These are phyloP conservation scores for Nyssa sinensis DNA, from an alignment of 148 eudicot species.

Conservation along the genomic window DNA sequence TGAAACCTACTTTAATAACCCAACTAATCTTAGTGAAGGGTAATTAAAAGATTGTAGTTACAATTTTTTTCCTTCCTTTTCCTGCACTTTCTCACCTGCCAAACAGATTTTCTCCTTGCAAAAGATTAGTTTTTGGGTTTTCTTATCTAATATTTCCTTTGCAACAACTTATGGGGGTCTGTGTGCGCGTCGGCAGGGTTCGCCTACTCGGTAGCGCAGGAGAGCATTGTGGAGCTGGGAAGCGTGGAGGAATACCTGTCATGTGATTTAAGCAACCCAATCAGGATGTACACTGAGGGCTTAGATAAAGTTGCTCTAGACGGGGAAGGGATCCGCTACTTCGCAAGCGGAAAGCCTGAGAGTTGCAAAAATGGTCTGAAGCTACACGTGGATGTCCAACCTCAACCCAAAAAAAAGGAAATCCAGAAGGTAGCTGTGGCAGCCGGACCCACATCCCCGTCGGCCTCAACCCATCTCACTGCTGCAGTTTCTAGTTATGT, in stretches of 20 bases:
- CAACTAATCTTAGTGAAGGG: too few relatives aligned
- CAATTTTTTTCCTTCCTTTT: too few relatives aligned
- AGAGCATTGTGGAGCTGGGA: constrained; percentile 64
- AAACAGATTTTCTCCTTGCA: too few relatives aligned
- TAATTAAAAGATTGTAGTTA: too few relatives aligned
- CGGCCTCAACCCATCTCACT: constrained; percentile 22
- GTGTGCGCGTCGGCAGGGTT: constrained; percentile 52
- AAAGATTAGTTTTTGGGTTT: too few relatives aligned
- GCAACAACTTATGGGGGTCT: not conserved
- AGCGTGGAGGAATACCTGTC: constrained; percentile 55
- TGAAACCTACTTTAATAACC: too few relatives aligned
- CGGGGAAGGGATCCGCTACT: constrained; percentile 66
- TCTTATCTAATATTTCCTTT: too few relatives aligned
- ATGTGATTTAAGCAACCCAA: constrained; percentile 71
- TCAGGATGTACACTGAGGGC: constrained; percentile 65
- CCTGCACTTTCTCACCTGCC: too few relatives aligned
- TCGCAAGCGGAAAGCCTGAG: constrained; percentile 54
- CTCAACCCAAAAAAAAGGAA: constrained; percentile 21
- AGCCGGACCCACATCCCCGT: constrained; percentile 28
- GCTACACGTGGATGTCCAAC: constrained; percentile 59
- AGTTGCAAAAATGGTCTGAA: constrained; percentile 73
- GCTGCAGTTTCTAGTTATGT: constrained; percentile 2
- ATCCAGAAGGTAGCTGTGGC: constrained; percentile 12
- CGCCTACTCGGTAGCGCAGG: constrained; percentile 54
- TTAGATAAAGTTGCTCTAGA: constrained; percentile 45